Evolutionary conservation across 2,329 filamentous ascomycete species (phyloP), one percentile per base, ranked within the genome.

Genomic region (Sporothrix pallida): DNA sequence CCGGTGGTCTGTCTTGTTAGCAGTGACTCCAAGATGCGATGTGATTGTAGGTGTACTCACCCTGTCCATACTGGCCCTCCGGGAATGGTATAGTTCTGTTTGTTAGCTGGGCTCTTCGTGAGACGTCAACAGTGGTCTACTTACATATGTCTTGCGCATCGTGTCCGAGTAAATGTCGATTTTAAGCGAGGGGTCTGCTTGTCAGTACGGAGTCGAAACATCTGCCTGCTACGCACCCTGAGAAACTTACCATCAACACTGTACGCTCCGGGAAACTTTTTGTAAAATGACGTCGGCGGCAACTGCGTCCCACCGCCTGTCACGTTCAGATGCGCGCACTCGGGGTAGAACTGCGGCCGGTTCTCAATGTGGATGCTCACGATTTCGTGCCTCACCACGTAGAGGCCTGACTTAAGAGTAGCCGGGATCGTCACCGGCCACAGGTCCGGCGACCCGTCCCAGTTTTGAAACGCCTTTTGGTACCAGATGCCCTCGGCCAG

Each of bases 381-480:
- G 72, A 87, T 83, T 80, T 88, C 86, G 77, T 88, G 86, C 54
- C 86, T 79, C 68, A 88, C 83, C 67, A 88, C 78, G 76, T 88
- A 88, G 54, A 85, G 80, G 4, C 86, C 86, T 0, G 84, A 78
- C 67, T 81, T 82, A 23, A 88, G 79, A 1, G 79, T 81, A 3
- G 79, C 77, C 0, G 86, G 86, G 13, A 88, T 84, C 0, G 81
- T 85, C 52, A 82, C 82, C 0, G 83, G 84, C 83, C 85, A 88
- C 58, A 82, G 74, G 50, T 80, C 81, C 0, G 81, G 82, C 1
- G 76, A 76, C 1, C 81, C 80, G 54, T 83, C 81, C 82, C 82
- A 83, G 44, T 79, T 78, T 73, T 83, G 82, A 73, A 83, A 83
- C 52, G 76, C 63, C 72, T 81, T 82, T 74, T 83, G 82, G 70